Evolutionary conservation across 805 yeast species (phyloP).

Genomic region (Candida fluviatilis): DNA sequence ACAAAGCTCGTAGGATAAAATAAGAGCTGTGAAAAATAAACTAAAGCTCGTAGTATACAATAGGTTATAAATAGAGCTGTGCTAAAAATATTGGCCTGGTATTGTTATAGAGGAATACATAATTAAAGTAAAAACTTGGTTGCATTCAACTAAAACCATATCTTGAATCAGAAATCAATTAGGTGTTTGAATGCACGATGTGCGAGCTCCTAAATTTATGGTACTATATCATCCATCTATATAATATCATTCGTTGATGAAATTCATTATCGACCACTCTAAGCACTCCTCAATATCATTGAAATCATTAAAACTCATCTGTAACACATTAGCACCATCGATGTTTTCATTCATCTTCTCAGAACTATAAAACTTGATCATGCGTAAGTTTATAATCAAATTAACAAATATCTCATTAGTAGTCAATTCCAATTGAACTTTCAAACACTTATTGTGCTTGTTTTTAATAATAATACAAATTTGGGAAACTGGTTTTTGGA

Average conservation of each 20-base stretch:
- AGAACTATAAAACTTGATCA: conserved; percentile 25
- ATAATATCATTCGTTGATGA: conserved; percentile 12
- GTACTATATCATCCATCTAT: no score
- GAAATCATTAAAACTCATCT: conserved; percentile 46
- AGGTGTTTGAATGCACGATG: no score
- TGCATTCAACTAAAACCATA: no score
- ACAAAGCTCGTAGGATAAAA: no score
- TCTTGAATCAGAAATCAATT: no score
- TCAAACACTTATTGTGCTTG: conserved; percentile 15
- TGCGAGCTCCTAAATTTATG: no score
- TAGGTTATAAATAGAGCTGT: not conserved
- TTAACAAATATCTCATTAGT: conserved; percentile 40
- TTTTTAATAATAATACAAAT: conserved; percentile 22
- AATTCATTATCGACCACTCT: conserved; percentile 47
- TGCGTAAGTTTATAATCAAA: conserved; percentile 29
- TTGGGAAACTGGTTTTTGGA: conserved; percentile 33
- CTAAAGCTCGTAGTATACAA: not conserved
- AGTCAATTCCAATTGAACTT: conserved; percentile 27
- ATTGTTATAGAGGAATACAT: not conserved
- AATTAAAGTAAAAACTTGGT: no score
- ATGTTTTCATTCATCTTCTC: conserved; percentile 24
- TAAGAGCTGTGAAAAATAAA: no score
- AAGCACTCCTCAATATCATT: conserved; percentile 53
- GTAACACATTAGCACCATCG: conserved; percentile 37
- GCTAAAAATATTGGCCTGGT: no score